Evolutionary conservation across 2,329 filamentous ascomycete genomes (phyloP).

Genomic region (Penicillium sp.): DNA sequence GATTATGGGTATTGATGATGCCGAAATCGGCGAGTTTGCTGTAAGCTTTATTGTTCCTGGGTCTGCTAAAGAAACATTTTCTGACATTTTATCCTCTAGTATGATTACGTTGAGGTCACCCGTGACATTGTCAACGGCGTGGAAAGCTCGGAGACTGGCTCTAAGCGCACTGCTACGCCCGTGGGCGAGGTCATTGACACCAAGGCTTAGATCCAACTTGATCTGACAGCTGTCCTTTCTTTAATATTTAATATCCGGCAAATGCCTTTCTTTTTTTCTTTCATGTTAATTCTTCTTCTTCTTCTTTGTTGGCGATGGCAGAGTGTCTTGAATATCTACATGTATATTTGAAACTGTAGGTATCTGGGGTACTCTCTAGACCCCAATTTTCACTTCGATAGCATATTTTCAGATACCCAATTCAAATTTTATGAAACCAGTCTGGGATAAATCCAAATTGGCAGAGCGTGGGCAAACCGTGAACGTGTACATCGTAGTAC

Average conservation of each 20-base stretch:
- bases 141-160: conserved; percentile 27
- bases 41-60: conserved; percentile 42
- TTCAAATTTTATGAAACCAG: not conserved
- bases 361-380: not conserved
- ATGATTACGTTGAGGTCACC: conserved; percentile 85
- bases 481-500: not conserved
- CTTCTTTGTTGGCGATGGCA: not conserved
- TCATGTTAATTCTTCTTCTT: not conserved
- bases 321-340: not conserved
- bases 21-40: conserved; percentile 91
- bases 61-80: not conserved
- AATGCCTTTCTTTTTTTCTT: not conserved
- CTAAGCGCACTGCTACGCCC: conserved; percentile 34
- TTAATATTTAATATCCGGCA: conserved; percentile 11
- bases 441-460: too few relatives aligned
- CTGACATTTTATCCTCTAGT: conserved; percentile 45
- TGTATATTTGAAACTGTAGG: not conserved
- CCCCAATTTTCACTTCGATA: not conserved
- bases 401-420: conserved; percentile 16
- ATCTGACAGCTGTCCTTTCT: conserved; percentile 4
- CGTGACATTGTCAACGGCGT: conserved; percentile 62
- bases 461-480: not conserved
- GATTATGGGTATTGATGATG: conserved; percentile 81
- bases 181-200: conserved; percentile 24
- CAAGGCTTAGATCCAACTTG: conserved; percentile 23